Base-by-base conservation (phyloP, 2,329 filamentous ascomycete species). In the Aspergillus neoniger region DNA sequence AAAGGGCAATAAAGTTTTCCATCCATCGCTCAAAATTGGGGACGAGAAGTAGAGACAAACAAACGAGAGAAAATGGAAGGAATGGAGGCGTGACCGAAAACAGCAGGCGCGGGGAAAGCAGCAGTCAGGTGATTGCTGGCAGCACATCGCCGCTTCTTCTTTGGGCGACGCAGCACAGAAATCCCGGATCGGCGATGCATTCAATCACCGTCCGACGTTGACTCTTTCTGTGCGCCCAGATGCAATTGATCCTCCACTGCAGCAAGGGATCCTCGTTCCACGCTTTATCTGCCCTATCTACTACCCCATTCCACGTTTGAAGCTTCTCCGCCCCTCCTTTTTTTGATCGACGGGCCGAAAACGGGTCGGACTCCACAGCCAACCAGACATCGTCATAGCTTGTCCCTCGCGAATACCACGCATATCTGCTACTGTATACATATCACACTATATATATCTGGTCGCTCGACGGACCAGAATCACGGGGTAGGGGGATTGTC, bases 91-190 rank as follows among this genome's bases (percentile, higher is more conserved):
- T 28, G 39, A 44, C 21, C 28, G 10, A 44, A 25, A 59, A 36
- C 38, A 44, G 52, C 41, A 56, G 47, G 41, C 58, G 62, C 58
- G 63, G 61, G 62, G 66, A 67, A 68, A 60, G 59, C 64, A 69
- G 63, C 65, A 61, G 67, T 69, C 67, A 70, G 59, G 62, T 63
- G 63, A 65, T 49, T 23, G 38, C 36, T 28, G 14, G 23, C 25
- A 28, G 38, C 38, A 30, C 23, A 36, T 36, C 51, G 36, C 44
- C 32, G 41, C 51, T 55, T 38, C 39, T 38, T 43, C 32, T 36
- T 36, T 36, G 41, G n/a, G 17, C 23, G 23, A 6, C 41, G 39
- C 39, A 12, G 19, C 41, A 12, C 10, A 14, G 21, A 44, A 44
- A 23, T 14, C 19, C 41, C 41, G 41, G 41, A 44, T 44, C 41